phyloP scores from a whole-genome alignment of 2,329 filamentous ascomycete species.

The Trichoderma cornu-damae region DNA sequence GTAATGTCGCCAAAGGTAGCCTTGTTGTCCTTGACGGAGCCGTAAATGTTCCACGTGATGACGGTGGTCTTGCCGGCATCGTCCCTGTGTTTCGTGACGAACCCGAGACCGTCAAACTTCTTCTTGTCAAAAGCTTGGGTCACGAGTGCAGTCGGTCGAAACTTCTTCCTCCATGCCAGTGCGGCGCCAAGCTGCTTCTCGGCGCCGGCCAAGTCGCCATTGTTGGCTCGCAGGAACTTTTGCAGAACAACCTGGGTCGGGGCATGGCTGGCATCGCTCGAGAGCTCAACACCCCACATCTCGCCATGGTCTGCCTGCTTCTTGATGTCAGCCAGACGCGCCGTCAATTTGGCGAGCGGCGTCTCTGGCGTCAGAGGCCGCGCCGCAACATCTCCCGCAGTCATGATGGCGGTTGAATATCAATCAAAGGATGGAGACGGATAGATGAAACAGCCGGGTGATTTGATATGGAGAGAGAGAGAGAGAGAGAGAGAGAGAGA shows the following conservation, averaged over 20 bases:
- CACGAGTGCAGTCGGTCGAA: slow-evolving; percentile 63
- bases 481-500: background rate
- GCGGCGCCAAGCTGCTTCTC: slow-evolving; percentile 74
- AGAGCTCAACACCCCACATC: slow-evolving; percentile 80
- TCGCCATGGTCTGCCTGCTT: slow-evolving; percentile 59
- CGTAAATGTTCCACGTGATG: slow-evolving; percentile 92
- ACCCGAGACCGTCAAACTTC: slow-evolving; percentile 77
- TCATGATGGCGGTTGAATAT: slow-evolving; percentile 24
- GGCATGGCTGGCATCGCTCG: slow-evolving; percentile 48
- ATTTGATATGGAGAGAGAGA: background rate
- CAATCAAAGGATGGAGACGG: background rate
- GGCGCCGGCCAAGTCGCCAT: slow-evolving; percentile 66
- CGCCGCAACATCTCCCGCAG: slow-evolving; percentile 26
- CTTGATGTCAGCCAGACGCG: slow-evolving; percentile 53
- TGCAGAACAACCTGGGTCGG: slow-evolving; percentile 81
- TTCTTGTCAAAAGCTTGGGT: slow-evolving; percentile 57
- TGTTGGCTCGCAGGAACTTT: slow-evolving; percentile 91
- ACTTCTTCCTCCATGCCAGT: slow-evolving; percentile 75
- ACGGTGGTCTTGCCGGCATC: slow-evolving; percentile 55
- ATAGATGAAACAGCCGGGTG: background rate
- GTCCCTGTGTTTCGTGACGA: slow-evolving; percentile 65
- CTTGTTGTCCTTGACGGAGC: slow-evolving; percentile 74
- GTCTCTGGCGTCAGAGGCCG: slow-evolving; percentile 24
- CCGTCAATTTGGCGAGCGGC: slow-evolving; percentile 52
- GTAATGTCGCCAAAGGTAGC: slow-evolving; percentile 78